Percentiles rank a stretch among this genome's conserved stretches.
Conservation (phyloP, 164 flowering plant species). For the Protea cynaroides region DNA sequence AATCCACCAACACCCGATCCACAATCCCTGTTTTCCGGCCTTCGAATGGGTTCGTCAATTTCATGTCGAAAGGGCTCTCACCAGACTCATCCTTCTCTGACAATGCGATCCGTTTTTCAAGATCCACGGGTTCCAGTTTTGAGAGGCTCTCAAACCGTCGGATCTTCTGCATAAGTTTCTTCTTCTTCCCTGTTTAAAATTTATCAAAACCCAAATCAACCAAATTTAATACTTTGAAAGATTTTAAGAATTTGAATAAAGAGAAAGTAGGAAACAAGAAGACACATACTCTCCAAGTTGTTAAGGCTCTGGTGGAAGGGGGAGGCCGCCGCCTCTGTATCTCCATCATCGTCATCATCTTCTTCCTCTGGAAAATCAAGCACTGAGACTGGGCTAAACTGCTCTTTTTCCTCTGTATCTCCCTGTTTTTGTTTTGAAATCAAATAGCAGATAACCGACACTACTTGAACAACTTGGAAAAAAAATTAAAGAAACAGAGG, state of each 20-base stretch:
- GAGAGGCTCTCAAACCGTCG: constrained; percentile 37
- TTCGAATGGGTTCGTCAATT: constrained; percentile 13
- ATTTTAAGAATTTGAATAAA: not conserved
- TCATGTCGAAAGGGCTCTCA: constrained; percentile 18
- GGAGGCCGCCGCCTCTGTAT: constrained; percentile 13
- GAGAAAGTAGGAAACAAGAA: constrained; percentile 1
- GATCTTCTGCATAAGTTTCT: constrained; percentile 39
- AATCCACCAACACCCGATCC: constrained; percentile 41
- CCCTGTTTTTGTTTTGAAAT: constrained; percentile 16
- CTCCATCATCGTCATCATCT: constrained; percentile 37
- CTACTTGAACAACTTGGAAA: no score
- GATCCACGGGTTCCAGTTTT: constrained; percentile 45
- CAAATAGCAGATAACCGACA: no score
- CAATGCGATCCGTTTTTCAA: constrained; percentile 33
- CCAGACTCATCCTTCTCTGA: constrained; percentile 22
- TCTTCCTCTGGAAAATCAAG: constrained; percentile 63
- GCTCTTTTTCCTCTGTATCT: constrained; percentile 50
- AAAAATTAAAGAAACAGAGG: no score
- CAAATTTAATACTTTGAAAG: not conserved
- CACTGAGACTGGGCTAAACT: constrained; percentile 71
- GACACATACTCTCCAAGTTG: constrained; percentile 34
- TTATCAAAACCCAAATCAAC: not conserved
- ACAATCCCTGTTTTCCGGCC: not conserved
- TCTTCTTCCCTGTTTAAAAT: constrained; percentile 26
- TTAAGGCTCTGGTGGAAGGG: constrained; percentile 29